Conservation (phyloP, 2,329 filamentous ascomycete genomes). For the Fusarium nygamai region DNA sequence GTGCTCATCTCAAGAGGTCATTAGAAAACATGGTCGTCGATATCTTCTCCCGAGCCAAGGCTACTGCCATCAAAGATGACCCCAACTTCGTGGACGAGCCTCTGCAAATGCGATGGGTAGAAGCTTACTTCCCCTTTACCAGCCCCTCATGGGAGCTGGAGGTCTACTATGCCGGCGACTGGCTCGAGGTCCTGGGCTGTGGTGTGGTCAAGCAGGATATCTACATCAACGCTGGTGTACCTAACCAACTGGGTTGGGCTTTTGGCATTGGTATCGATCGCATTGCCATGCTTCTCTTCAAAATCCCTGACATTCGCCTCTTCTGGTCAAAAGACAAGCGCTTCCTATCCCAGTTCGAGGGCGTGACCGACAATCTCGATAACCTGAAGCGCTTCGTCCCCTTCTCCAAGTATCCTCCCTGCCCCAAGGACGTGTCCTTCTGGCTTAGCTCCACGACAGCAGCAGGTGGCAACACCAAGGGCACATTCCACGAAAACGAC, state of each 20-base stretch:
- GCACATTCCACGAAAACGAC: conserved; percentile 89
- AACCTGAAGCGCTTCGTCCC: conserved; percentile 74
- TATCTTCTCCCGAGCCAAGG: conserved; percentile 82
- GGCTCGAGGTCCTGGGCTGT: conserved; percentile 95
- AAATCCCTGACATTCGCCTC: conserved; percentile 93
- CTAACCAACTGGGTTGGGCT: conserved; percentile 86
- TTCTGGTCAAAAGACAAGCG: conserved; percentile 92
- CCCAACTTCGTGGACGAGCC: conserved; percentile 70
- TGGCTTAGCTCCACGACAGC: conserved; percentile 71
- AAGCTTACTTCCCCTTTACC: conserved; percentile 98
- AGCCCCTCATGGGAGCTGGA: conserved; percentile 96
- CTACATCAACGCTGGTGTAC: conserved; percentile 78
- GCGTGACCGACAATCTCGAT: conserved; percentile 62
- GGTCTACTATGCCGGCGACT: conserved; percentile 92
- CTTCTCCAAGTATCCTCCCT: conserved; percentile 91
- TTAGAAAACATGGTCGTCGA: conserved; percentile 90
- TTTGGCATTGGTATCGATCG: conserved; percentile 95
- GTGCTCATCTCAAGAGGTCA: conserved; percentile 85
- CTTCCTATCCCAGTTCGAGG: conserved; percentile 86
- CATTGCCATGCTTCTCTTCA: conserved; percentile 97
- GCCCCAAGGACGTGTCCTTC: conserved; percentile 93
- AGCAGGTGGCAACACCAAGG: conserved; percentile 58
- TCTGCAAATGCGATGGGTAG: conserved; percentile 89
- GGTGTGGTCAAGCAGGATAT: conserved; percentile 88
- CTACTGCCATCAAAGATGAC: conserved; percentile 66